phyloP scores from a whole-genome alignment of 805 yeast genomes.

The Metschnikowia aberdeeniae region DNA sequence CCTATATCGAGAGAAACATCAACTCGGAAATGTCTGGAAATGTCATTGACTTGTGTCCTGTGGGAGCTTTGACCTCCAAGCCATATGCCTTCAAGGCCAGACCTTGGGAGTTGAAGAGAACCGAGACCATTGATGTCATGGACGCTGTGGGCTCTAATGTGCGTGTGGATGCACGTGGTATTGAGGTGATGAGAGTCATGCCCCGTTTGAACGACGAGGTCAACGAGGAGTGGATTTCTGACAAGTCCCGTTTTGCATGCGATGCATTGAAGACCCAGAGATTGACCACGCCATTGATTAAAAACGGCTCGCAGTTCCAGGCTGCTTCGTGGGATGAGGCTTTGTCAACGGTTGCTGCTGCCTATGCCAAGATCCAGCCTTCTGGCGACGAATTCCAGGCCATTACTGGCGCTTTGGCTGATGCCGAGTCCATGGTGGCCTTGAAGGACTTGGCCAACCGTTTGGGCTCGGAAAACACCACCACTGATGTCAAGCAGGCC shows the following conservation, averaged over 20 bases:
- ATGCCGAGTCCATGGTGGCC: slow-evolving; percentile 79
- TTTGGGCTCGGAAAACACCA: slow-evolving; percentile 76
- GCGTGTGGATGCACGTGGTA: slow-evolving; percentile 82
- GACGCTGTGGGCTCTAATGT: slow-evolving; percentile 82
- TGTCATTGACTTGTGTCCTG: slow-evolving; percentile 85
- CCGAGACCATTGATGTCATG: slow-evolving; percentile 79
- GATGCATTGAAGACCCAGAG: slow-evolving; percentile 87
- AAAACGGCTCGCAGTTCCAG: slow-evolving; percentile 63
- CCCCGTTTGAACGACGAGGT: slow-evolving; percentile 84
- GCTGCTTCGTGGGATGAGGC: slow-evolving; percentile 88
- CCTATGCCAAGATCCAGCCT: slow-evolving; percentile 53
- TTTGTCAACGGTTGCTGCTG: slow-evolving; percentile 61
- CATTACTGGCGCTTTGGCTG: slow-evolving; percentile 75
- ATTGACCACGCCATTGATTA: slow-evolving; percentile 73
- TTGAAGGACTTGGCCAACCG: slow-evolving; percentile 74
- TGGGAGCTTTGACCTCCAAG: slow-evolving; percentile 85
- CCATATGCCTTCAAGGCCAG: slow-evolving; percentile 91
- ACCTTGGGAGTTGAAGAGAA: slow-evolving; percentile 90
- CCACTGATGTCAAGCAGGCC: slow-evolving; percentile 63
- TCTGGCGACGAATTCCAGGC: slow-evolving; percentile 72
- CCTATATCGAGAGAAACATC: slow-evolving; percentile 79
- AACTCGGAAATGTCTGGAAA: slow-evolving; percentile 85
- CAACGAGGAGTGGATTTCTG: slow-evolving; percentile 90
- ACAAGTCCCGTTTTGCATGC: slow-evolving; percentile 79
- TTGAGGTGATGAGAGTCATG: slow-evolving; percentile 80